phyloP scores from a whole-genome alignment of 352 stramenopile genomes.

The Globisporangium cylindrosporum region DNA sequence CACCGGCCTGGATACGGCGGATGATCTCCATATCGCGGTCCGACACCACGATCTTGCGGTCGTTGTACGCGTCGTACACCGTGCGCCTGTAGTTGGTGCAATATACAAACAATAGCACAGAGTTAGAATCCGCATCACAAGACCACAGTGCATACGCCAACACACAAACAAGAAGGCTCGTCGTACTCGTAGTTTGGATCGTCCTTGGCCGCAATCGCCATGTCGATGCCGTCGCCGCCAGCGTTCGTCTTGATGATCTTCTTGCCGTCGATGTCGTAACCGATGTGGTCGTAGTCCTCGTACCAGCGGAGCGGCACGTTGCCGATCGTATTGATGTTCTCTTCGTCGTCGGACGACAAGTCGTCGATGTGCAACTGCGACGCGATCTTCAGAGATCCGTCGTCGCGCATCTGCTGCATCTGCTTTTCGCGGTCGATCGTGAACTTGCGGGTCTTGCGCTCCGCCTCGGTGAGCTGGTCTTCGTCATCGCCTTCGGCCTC shows the following conservation, averaged over 20 bases:
- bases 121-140: not conserved
- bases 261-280: slow-evolving; percentile 97
- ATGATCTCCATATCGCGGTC: slow-evolving; percentile 98
- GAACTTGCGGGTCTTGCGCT: slow-evolving; percentile 79
- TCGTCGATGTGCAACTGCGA: slow-evolving; percentile 97
- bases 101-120: slow-evolving; percentile 16
- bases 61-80: slow-evolving; percentile 99
- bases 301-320: slow-evolving; percentile 99
- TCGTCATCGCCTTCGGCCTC: slow-evolving; percentile 61
- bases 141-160: not conserved
- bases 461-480: slow-evolving; percentile 67
- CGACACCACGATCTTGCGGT: slow-evolving; percentile 95
- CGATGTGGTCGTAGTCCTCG: slow-evolving; percentile 99
- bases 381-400: slow-evolving; percentile 77
- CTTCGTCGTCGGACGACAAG: slow-evolving; percentile 98
- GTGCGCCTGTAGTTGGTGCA: slow-evolving; percentile 60
- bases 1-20: slow-evolving; percentile 93
- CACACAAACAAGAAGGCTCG: not conserved
- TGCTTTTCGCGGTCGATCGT: slow-evolving; percentile 70
- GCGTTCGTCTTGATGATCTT: slow-evolving; percentile 94
- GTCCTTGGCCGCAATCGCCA: slow-evolving; percentile 80
- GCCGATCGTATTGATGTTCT: slow-evolving; percentile 96
- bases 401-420: slow-evolving; percentile 81
- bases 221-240: slow-evolving; percentile 87
- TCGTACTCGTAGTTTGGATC: slow-evolving; percentile 92